phyloP scores from a whole-genome alignment of 345 rosid genomes.

The Linum tenue region DNA sequence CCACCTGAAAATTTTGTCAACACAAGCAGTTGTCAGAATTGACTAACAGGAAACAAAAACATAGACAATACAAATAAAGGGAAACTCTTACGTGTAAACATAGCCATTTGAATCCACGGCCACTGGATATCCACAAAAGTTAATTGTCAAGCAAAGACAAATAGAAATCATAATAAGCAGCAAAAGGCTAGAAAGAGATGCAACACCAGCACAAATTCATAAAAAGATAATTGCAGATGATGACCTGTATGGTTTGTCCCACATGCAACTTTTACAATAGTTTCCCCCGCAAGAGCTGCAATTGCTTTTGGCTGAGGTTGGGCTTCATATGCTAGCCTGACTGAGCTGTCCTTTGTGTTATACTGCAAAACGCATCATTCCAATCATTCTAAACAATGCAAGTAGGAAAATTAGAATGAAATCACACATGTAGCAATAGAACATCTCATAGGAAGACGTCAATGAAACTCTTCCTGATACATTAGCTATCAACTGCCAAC shows the following conservation, averaged over 20 bases:
- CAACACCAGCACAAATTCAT: background rate
- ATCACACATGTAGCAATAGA: background rate
- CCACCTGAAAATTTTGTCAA: slow-evolving; percentile 55
- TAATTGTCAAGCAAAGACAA: background rate
- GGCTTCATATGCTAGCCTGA: slow-evolving; percentile 82
- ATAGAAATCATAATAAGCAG: background rate
- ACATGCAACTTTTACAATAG: slow-evolving; percentile 87
- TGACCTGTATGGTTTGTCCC: slow-evolving; percentile 95
- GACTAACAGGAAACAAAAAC: slow-evolving; percentile 8
- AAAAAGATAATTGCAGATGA: slow-evolving; percentile 1
- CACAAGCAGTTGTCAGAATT: slow-evolving; percentile 14
- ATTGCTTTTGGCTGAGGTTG: slow-evolving; percentile 89
- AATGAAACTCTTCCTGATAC: too few species aligned
- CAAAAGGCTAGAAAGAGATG: background rate
- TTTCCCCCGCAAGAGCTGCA: slow-evolving; percentile 64
- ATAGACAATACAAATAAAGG: background rate
- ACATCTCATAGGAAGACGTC: too few species aligned
- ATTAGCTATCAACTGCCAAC: too few species aligned
- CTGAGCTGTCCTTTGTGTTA: slow-evolving; percentile 89
- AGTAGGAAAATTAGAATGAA: background rate
- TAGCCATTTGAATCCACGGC: slow-evolving; percentile 79
- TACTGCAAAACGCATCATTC: slow-evolving; percentile 35
- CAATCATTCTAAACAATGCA: background rate
- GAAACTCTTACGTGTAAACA: slow-evolving; percentile 83
- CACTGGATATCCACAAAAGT: slow-evolving; percentile 42